These are phyloP conservation scores for Neonectria coccinea DNA, from an alignment of 2,329 filamentous ascomycete genomes.

Conservation along the genomic window DNA sequence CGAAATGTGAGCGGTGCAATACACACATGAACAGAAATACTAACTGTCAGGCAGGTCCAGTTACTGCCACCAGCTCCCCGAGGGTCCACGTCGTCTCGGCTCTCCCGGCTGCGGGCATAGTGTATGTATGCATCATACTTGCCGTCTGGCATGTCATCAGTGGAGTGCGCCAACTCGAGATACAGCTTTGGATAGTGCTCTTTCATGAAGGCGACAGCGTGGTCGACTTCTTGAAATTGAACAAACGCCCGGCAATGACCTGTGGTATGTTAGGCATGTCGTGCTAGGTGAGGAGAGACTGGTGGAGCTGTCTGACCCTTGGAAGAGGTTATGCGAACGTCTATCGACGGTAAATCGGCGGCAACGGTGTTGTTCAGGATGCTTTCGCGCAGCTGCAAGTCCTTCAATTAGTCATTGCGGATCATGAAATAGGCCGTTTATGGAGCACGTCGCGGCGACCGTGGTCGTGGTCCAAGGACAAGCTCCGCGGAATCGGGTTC, in stretches of 20 bases:
- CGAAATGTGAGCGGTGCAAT: slow-evolving; percentile 31
- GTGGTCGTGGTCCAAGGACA: slow-evolving; percentile 20
- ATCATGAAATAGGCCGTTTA: slow-evolving; percentile 31
- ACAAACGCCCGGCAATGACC: slow-evolving; percentile 57
- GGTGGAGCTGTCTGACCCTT: slow-evolving; percentile 44
- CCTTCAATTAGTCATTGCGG: slow-evolving; percentile 43
- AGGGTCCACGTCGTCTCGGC: slow-evolving; percentile 46
- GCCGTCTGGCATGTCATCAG: slow-evolving; percentile 55
- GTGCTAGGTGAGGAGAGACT: not conserved
- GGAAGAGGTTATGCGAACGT: slow-evolving; percentile 54
- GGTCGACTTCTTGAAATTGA: slow-evolving; percentile 54
- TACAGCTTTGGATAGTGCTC: slow-evolving; percentile 56
- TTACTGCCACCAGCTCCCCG: slow-evolving; percentile 40
- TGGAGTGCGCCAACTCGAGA: slow-evolving; percentile 51
- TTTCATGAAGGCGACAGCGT: slow-evolving; percentile 57
- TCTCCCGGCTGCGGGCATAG: slow-evolving; percentile 55
- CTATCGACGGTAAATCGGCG: slow-evolving; percentile 52
- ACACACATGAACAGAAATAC: slow-evolving; percentile 14
- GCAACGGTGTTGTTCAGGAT: slow-evolving; percentile 51
- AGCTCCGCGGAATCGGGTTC: slow-evolving; percentile 14
- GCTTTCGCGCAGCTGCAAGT: slow-evolving; percentile 52
- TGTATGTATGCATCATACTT: slow-evolving; percentile 55
- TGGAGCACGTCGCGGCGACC: slow-evolving; percentile 23
- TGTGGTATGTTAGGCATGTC: slow-evolving; percentile 41
- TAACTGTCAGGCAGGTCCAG: slow-evolving; percentile 53